Evolutionary conservation across 2,329 filamentous ascomycete genomes (phyloP).

Genomic region (Colletotrichum liriopes): DNA sequence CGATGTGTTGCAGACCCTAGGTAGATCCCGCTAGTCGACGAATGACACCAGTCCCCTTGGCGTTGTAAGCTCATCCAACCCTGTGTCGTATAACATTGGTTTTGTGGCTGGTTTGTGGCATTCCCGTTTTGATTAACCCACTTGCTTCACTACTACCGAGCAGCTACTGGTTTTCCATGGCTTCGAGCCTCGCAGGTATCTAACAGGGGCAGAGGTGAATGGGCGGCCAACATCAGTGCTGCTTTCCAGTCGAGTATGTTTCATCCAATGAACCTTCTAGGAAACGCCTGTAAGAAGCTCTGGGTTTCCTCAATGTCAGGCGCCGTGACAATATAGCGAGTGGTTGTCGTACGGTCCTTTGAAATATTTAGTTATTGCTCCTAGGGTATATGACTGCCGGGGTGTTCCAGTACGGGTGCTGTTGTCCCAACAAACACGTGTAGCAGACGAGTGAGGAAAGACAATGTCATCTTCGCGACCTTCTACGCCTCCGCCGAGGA

Average conservation of each 20-base stretch:
- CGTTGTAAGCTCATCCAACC: not conserved
- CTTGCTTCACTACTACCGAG: not conserved
- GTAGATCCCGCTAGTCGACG: conserved; percentile 42
- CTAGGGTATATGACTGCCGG: no score
- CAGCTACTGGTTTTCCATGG: not conserved
- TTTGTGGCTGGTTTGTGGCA: not conserved
- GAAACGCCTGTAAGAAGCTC: not conserved
- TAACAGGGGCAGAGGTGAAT: not conserved
- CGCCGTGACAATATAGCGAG: no score
- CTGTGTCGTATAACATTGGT: not conserved
- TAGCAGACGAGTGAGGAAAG: no score
- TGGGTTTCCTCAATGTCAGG: not conserved
- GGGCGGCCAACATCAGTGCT: not conserved
- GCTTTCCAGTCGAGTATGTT: not conserved
- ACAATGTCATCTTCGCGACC: no score
- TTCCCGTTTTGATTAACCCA: no score
- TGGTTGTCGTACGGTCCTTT: no score
- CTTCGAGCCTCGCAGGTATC: not conserved
- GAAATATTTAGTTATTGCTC: no score
- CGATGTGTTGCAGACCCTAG: conserved; percentile 59
- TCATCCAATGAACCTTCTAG: not conserved
- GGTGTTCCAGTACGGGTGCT: no score
- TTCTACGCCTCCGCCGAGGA: no score
- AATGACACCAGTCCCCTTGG: no score
- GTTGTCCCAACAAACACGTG: no score